Evolutionary conservation across 768 basidiomycete species (phyloP).

Genomic region (Tulasnella sp.): DNA sequence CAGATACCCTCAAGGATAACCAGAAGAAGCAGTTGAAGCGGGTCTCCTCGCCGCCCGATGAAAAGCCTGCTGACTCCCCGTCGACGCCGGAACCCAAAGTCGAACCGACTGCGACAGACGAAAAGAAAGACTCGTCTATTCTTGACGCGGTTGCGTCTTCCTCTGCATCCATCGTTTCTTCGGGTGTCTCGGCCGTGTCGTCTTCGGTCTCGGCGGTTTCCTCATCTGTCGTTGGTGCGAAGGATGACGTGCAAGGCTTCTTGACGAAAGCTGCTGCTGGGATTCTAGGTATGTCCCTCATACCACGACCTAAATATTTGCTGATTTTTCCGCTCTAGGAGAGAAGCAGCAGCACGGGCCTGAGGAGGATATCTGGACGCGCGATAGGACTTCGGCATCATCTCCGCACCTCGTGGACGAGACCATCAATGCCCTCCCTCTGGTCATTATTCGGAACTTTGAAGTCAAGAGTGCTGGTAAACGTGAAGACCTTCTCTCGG

Average conservation of each 20-base stretch:
- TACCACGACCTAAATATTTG: neutral
- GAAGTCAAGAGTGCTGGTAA: constrained; percentile 40
- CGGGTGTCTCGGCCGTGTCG: neutral
- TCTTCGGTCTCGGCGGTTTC: constrained; percentile 7
- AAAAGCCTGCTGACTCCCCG: no score
- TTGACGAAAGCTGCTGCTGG: constrained; percentile 1
- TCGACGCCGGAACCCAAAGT: no score
- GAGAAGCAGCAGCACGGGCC: neutral
- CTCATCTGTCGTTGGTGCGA: neutral
- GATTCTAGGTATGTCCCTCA: neutral
- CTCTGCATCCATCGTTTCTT: neutral
- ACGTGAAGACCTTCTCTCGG: constrained; percentile 59
- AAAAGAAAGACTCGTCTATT: constrained; percentile 1
- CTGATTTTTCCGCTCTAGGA: neutral
- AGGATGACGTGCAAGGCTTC: constrained; percentile 1
- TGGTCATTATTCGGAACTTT: constrained; percentile 79
- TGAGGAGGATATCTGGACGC: constrained; percentile 1
- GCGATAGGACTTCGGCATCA: neutral
- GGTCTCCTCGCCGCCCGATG: no score
- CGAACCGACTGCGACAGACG: neutral
- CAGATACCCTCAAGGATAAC: no score
- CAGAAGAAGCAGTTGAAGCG: no score
- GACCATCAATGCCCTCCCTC: constrained; percentile 54
- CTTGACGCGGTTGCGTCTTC: neutral
- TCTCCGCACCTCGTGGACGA: constrained; percentile 25